Percentiles rank a stretch among this genome's conserved stretches.
Conservation (phyloP, 805 yeast genomes). For the Spathaspora sp. region DNA sequence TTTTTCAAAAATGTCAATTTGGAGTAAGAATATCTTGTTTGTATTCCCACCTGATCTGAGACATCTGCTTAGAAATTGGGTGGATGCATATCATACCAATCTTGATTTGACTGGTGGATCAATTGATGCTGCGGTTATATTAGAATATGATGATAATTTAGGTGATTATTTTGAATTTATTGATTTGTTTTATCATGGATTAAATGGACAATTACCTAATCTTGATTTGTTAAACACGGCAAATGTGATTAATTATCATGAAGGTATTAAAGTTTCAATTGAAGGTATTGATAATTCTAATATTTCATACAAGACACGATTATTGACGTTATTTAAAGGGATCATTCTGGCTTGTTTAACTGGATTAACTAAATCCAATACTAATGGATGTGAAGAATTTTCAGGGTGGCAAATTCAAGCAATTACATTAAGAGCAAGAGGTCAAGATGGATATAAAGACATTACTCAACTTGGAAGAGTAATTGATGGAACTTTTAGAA, state of each 20-base stretch:
- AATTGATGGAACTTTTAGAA: slow-evolving; percentile 80
- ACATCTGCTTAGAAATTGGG: slow-evolving; percentile 78
- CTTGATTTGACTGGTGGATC: slow-evolving; percentile 90
- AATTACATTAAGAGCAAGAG: slow-evolving; percentile 65
- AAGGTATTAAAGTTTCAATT: slow-evolving; percentile 64
- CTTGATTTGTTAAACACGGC: slow-evolving; percentile 85
- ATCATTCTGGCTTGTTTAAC: slow-evolving; percentile 66
- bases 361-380: slow-evolving; percentile 53
- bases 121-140: slow-evolving; percentile 82
- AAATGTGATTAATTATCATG: slow-evolving; percentile 68
- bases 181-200: slow-evolving; percentile 79
- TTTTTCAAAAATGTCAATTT: slow-evolving; percentile 80
- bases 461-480: slow-evolving; percentile 90
- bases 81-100: slow-evolving; percentile 84
- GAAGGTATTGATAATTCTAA: slow-evolving; percentile 49
- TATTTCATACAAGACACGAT: slow-evolving; percentile 45
- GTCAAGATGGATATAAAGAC: slow-evolving; percentile 60
- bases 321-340: slow-evolving; percentile 58
- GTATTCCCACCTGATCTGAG: slow-evolving; percentile 76
- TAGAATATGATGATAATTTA: slow-evolving; percentile 65
- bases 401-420: slow-evolving; percentile 97
- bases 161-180: slow-evolving; percentile 68
- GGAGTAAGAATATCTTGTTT: slow-evolving; percentile 92
- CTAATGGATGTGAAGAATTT: slow-evolving; percentile 83
- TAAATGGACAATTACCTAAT: slow-evolving; percentile 95